These are phyloP conservation scores for Ophiostoma himal-ulmi DNA, from an alignment of 2,329 filamentous ascomycete species.

Conservation along the genomic window DNA sequence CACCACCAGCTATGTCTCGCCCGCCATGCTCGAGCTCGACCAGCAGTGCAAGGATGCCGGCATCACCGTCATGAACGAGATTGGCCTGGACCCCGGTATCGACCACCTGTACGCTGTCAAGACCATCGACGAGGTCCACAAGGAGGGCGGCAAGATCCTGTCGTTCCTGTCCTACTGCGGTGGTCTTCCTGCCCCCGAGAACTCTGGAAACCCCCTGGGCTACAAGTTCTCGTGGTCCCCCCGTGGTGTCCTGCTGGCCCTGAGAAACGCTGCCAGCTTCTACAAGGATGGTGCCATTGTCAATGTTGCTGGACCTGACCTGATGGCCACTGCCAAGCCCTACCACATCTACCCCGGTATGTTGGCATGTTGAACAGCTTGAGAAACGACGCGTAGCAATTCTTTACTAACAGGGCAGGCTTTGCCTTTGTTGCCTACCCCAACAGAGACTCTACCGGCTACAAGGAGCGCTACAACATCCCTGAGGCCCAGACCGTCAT, in stretches of 20 bases:
- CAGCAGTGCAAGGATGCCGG: conserved; percentile 77
- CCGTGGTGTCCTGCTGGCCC: conserved; percentile 79
- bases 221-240: conserved; percentile 85
- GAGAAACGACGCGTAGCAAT: background rate
- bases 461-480: conserved; percentile 84
- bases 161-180: conserved; percentile 82
- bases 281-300: conserved; percentile 73
- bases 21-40: conserved; percentile 86
- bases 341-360: conserved; percentile 73
- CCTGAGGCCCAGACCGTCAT: conserved; percentile 86
- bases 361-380: background rate
- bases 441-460: conserved; percentile 83
- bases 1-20: conserved; percentile 88
- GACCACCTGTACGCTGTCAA: conserved; percentile 77
- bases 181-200: conserved; percentile 65
- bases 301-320: conserved; percentile 57
- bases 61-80: conserved; percentile 98
- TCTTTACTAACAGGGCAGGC: conserved; percentile 37
- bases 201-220: conserved; percentile 80
- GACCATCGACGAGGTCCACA: conserved; percentile 83
- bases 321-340: conserved; percentile 84
- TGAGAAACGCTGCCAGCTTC: conserved; percentile 78
- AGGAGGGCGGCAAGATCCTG: conserved; percentile 75
- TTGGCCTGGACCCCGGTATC: conserved; percentile 69
- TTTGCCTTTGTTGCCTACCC: conserved; percentile 91